Evolutionary conservation across 495 filamentous ascomycete genomes (phyloP), one percentile per base, ranked within the genome.

Genomic region (Parathielavia appendiculata): DNA sequence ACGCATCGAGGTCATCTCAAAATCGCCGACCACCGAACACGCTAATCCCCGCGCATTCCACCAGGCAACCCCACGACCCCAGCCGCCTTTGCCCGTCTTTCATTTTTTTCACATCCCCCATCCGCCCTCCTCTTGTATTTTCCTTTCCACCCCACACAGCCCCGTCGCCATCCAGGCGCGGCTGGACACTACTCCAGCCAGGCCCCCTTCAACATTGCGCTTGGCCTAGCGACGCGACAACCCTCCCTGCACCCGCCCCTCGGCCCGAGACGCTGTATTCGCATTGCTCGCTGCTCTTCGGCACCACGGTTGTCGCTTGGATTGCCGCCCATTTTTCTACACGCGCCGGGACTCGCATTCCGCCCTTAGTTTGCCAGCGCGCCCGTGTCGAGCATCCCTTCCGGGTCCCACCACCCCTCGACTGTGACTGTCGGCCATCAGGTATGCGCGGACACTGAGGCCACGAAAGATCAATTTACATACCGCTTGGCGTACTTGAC

Each of bases 1-100:
- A 73, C 68, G 59, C 74, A 80, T 80, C 74, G 66, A 73, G 66
- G 59, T 71, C 74, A 80, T 79, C 75, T 69, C 64, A 60, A 73
- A 70, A 69, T 68, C 60, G 65, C 69, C 69, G 68, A 64, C 70
- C 64, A 66, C 67, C 58, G 68, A 68, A 68, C 70, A 70, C 76
- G 71, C 74, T 67, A 69, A 71, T 71, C 63, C 66, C 62, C 64
- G 65, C 63, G 56, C 69, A 66, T 64, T 26, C 56, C 48, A 58
- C 60, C 63, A 51, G 58, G 57, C 67, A 63, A 70, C 65, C 63
- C 54, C 38, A 50, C 11, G 52, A 53, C 54, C 62, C 62, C 62
- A 62, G 53, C 53, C 54, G 56, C 54, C 61, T 60, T 65, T 57
- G 61, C 17, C 57, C 48, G 56, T 63, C 60, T 62, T 64, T 60